phyloP scores from a whole-genome alignment of 176 grass and related monocot species.

The Panicum miliaceum region DNA sequence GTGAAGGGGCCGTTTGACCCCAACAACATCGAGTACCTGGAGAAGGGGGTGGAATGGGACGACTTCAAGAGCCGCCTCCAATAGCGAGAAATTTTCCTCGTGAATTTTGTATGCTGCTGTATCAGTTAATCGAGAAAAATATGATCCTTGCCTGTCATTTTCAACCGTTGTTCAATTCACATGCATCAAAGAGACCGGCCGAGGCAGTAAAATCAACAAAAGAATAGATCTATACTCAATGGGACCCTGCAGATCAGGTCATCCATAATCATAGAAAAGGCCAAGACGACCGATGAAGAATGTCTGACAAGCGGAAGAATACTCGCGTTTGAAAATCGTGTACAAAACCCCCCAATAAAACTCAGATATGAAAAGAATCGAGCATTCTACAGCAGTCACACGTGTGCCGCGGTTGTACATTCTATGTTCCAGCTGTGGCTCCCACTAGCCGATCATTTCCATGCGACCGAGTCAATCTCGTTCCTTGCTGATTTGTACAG shows the following conservation, averaged over 20 bases:
- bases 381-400: constrained; percentile 39
- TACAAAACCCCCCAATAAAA: constrained; percentile 22
- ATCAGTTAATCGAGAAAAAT: neutral
- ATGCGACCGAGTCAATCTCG: constrained; percentile 93
- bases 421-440: neutral
- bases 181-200: neutral
- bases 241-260: constrained; percentile 6
- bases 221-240: constrained; percentile 45
- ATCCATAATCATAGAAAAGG: constrained; percentile 40
- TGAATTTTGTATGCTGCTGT: neutral
- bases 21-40: constrained; percentile 65
- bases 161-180: too few relatives aligned
- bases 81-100: neutral
- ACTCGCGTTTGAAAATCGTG: constrained; percentile 30
- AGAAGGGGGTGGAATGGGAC: constrained; percentile 65
- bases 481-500: constrained; percentile 93
- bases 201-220: neutral
- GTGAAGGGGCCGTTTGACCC: constrained; percentile 78
- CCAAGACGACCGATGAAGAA: constrained; percentile 46
- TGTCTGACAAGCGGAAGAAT: constrained; percentile 22
- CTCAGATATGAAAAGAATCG: constrained; percentile 30
- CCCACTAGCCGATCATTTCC: constrained; percentile 68
- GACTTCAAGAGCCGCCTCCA: constrained; percentile 66
- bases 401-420: constrained; percentile 17
- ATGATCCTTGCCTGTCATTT: neutral